These are phyloP conservation scores for Myxozyma monticola DNA, from an alignment of 805 yeast species.

Conservation along the genomic window DNA sequence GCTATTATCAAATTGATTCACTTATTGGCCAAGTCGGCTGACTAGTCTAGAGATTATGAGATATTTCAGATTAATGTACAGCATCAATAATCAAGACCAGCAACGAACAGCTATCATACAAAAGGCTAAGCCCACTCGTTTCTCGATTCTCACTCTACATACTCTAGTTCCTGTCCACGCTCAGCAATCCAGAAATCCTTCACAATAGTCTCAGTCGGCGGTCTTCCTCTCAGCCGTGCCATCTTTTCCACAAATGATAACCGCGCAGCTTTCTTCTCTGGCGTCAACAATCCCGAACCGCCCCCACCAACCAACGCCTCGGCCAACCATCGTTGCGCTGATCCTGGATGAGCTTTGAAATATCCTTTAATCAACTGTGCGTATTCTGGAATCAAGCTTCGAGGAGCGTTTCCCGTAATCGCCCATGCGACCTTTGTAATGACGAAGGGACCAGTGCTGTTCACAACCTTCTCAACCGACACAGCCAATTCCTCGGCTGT, in stretches of 20 bases:
- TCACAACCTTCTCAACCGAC: conserved; percentile 6
- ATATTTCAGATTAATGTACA: too few species aligned
- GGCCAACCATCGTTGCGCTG: conserved; percentile 18
- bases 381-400: conserved; percentile 23
- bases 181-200: conserved; percentile 31
- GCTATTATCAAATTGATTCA: too few species aligned
- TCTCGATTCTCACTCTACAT: too few species aligned
- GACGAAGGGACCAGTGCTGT: neutral
- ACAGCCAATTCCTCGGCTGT: neutral
- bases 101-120: too few species aligned
- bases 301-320: neutral
- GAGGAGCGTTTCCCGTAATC: conserved; percentile 22
- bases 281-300: neutral
- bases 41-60: too few species aligned
- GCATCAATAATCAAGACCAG: too few species aligned
- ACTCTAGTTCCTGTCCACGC: conserved; percentile 25
- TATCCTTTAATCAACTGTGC: conserved; percentile 14
- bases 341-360: conserved; percentile 7
- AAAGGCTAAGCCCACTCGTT: too few species aligned
- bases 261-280: conserved; percentile 4
- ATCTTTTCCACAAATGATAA: conserved; percentile 22
- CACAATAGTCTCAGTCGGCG: conserved; percentile 30
- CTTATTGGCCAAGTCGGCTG: too few species aligned
- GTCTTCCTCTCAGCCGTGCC: conserved; percentile 25
- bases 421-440: conserved; percentile 19